Evolutionary conservation across 2,329 filamentous ascomycete species (phyloP).

Genomic region (Pseudogymnoascus sp.): DNA sequence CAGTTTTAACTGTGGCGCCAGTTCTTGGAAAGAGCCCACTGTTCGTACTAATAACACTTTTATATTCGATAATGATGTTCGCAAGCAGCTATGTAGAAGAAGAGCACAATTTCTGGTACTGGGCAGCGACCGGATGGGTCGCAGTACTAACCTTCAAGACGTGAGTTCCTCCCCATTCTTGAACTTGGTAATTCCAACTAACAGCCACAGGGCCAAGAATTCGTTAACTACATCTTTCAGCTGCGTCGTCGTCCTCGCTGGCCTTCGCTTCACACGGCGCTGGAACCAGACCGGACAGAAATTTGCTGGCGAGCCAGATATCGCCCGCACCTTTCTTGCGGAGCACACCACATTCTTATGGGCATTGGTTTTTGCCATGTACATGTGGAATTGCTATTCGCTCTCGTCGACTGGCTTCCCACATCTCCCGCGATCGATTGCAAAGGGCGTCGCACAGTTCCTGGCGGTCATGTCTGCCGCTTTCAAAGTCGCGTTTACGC

Average conservation of each 20-base stretch:
- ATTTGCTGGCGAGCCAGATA: constrained; percentile 81
- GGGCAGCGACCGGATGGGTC: constrained; percentile 68
- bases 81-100: constrained; percentile 97
- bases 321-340: constrained; percentile 64
- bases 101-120: constrained; percentile 99
- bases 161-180: constrained; percentile 13
- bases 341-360: constrained; percentile 64
- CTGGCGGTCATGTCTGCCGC: constrained; percentile 54
- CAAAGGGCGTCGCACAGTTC: constrained; percentile 30
- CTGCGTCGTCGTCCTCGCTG: constrained; percentile 45
- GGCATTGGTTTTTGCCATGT: constrained; percentile 62
- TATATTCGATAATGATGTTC: constrained; percentile 89
- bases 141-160: constrained; percentile 44
- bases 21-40: neutral
- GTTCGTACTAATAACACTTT: constrained; percentile 45
- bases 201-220: constrained; percentile 20
- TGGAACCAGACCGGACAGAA: constrained; percentile 99
- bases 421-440: constrained; percentile 24
- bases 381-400: constrained; percentile 43
- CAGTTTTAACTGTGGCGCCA: constrained; percentile 31
- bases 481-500: constrained; percentile 87
- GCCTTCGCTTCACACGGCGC: constrained; percentile 61
- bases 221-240: constrained; percentile 16
- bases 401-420: constrained; percentile 23
- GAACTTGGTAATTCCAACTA: constrained; percentile 13